A percentile compares a stretch with the other conserved stretches of the same genome.
phyloP scores from a whole-genome alignment of 2,329 filamentous ascomycete genomes.

The Arthrobotrys pseudoclavata region DNA sequence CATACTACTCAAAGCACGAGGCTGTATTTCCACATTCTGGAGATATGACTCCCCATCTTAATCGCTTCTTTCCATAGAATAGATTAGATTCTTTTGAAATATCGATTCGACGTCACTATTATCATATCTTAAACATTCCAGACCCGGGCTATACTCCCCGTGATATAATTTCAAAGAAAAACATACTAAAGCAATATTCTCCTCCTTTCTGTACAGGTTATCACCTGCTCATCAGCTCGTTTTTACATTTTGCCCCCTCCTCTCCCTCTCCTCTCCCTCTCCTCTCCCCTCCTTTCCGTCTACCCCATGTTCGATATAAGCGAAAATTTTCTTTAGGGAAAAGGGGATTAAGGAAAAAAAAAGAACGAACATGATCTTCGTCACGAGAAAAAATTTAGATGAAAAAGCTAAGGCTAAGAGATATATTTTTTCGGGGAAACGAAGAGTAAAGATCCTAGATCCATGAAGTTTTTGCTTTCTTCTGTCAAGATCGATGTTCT shows the following conservation, averaged over 20 bases:
- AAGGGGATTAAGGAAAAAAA: constrained; percentile 34
- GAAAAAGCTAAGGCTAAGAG: constrained; percentile 5
- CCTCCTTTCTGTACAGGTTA: background rate
- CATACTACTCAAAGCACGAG: background rate
- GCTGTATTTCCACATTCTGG: background rate
- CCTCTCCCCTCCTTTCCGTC: constrained; percentile 2
- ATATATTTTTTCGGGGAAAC: background rate
- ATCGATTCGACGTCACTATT: background rate
- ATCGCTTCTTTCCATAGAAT: background rate
- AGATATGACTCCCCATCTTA: constrained; percentile 5
- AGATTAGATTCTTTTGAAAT: background rate
- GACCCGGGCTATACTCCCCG: constrained; percentile 18
- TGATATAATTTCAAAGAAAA: constrained; percentile 28
- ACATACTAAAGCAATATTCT: constrained; percentile 3
- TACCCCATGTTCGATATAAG: constrained; percentile 54
- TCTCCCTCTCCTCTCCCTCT: background rate
- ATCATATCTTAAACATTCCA: background rate
- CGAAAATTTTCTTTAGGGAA: constrained; percentile 19
- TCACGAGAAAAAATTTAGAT: constrained; percentile 48
- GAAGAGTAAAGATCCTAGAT: constrained; percentile 24
- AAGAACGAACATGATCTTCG: constrained; percentile 58
- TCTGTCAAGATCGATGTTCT: background rate
- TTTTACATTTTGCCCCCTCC: constrained; percentile 20
- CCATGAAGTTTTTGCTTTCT: constrained; percentile 24
- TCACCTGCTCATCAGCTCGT: constrained; percentile 37